phyloP scores from a whole-genome alignment of 768 basidiomycete genomes.

The Lyophyllum decastes region DNA sequence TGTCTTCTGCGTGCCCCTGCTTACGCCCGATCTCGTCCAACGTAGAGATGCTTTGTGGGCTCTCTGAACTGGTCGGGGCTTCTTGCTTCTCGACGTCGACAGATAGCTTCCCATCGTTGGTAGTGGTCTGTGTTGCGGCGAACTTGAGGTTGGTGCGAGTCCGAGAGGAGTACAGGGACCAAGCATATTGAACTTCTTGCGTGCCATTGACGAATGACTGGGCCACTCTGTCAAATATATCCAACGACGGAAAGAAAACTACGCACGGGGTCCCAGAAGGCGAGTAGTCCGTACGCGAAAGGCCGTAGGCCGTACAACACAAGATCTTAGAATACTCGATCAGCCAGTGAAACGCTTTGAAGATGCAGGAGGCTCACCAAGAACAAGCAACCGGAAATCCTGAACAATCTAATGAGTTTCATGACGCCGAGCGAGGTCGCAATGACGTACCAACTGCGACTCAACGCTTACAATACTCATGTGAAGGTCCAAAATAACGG shows the following conservation, averaged over 20 bases:
- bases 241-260: not conserved
- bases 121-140: not conserved
- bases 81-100: not conserved
- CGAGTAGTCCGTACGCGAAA: conserved; percentile 9
- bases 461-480: not conserved
- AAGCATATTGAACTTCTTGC: not conserved
- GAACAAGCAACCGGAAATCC: conserved; percentile 1
- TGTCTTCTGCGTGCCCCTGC: not conserved
- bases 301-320: conserved; percentile 6
- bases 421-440: not conserved
- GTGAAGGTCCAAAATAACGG: conserved; percentile 9
- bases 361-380: not conserved
- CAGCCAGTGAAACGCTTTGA: not conserved
- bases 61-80: not conserved
- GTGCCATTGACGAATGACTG: conserved; percentile 1
- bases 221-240: not conserved
- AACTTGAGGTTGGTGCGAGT: not conserved
- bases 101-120: not conserved
- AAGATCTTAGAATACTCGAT: not conserved
- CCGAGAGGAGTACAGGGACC: not conserved
- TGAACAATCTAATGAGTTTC: not conserved
- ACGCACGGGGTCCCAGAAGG: conserved; percentile 7
- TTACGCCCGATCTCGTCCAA: not conserved
- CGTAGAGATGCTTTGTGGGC: not conserved
- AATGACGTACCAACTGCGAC: not conserved